These are phyloP conservation scores for Sphagnum tenellum DNA, from an alignment of 225 moss, liverwort and hornwort species.

Conservation along the genomic window DNA sequence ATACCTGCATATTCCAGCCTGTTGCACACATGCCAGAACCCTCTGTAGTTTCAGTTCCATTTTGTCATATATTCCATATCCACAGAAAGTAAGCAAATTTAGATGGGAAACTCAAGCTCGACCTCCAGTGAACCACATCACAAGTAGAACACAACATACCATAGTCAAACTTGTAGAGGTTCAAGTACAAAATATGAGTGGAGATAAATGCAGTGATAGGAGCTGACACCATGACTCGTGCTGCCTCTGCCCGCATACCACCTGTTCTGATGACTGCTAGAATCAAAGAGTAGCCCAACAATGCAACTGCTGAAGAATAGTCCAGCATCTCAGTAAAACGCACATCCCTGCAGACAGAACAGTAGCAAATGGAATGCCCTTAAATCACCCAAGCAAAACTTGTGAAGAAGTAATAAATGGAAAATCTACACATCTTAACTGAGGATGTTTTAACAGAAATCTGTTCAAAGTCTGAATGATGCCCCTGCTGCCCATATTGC, in stretches of 20 bases:
- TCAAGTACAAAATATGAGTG: conserved; percentile 91
- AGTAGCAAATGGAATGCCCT: no score
- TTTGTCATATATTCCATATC: no score
- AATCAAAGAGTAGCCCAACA: conserved; percentile 79
- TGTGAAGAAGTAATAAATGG: no score
- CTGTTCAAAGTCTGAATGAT: no score
- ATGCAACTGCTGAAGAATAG: conserved; percentile 87
- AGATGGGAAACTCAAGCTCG: no score
- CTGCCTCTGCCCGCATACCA: conserved; percentile 65
- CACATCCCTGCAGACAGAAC: conserved; percentile 55
- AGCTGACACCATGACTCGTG: conserved; percentile 87
- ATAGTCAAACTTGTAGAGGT: conserved; percentile 85
- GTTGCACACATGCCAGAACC: conserved; percentile 1
- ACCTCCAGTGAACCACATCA: neutral
- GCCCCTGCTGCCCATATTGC: no score
- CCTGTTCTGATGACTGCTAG: conserved; percentile 73
- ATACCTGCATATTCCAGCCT: conserved; percentile 92
- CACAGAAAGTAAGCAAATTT: no score
- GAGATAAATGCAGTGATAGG: conserved; percentile 80
- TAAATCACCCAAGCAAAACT: no score
- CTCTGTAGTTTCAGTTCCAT: no score
- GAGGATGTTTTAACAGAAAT: no score
- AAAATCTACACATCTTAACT: no score
- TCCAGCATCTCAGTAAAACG: conserved; percentile 87
- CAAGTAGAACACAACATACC: conserved; percentile 30